Percentiles rank a stretch among this genome's conserved stretches.
Evolutionary conservation across 768 basidiomycete species (phyloP).

Genomic region (Suillus luteus): DNA sequence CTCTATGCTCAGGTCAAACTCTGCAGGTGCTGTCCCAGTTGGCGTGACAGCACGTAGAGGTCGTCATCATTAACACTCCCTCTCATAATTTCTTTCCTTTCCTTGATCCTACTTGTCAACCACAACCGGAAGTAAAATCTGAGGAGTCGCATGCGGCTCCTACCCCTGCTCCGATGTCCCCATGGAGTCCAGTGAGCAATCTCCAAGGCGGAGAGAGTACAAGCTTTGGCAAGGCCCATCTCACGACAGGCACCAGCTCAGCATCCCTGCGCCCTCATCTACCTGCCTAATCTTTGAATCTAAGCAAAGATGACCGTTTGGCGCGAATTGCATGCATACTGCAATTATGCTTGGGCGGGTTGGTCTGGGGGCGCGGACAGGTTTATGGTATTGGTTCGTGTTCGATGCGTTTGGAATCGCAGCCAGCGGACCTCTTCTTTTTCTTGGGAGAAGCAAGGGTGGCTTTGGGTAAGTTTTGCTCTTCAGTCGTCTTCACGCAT

Average conservation of each 20-base stretch:
- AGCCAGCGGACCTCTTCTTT: slow-evolving; percentile 35
- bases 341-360: slow-evolving; percentile 69
- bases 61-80: slow-evolving; percentile 91
- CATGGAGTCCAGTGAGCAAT: slow-evolving; percentile 52
- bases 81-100: slow-evolving; percentile 97
- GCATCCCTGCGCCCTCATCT: slow-evolving; percentile 13
- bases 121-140: slow-evolving; percentile 18
- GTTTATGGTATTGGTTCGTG: slow-evolving; percentile 93
- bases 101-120: slow-evolving; percentile 60
- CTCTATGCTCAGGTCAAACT: slow-evolving; percentile 39
- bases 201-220: background rate
- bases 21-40: slow-evolving; percentile 15
- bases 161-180: slow-evolving; percentile 61
- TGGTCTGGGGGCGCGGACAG: slow-evolving; percentile 88
- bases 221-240: background rate
- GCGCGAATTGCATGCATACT: slow-evolving; percentile 18
- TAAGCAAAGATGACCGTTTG: slow-evolving; percentile 22
- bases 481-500: slow-evolving; percentile 22
- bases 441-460: slow-evolving; percentile 30
- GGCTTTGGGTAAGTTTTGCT: slow-evolving; percentile 62
- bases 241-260: slow-evolving; percentile 14
- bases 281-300: background rate
- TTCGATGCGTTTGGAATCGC: slow-evolving; percentile 90
- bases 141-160: slow-evolving; percentile 57
- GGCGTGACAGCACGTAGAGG: slow-evolving; percentile 48